These are phyloP conservation scores for Sclerotinia borealis DNA, from an alignment of 2,329 filamentous ascomycete genomes.

Conservation along the genomic window DNA sequence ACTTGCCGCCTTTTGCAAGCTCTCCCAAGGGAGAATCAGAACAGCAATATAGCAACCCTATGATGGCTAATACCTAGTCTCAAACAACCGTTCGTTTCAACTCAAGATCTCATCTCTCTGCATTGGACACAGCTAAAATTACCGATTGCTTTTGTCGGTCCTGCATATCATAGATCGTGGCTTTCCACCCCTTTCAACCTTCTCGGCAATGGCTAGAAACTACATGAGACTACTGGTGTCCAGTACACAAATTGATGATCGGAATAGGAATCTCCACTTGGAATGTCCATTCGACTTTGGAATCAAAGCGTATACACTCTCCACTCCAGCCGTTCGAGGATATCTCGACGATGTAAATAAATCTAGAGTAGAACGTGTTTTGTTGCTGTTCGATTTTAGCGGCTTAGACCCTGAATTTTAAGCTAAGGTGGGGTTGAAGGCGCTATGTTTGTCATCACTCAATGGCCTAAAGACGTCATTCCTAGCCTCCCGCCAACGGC, in stretches of 20 bases:
- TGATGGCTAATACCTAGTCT: too few relatives aligned
- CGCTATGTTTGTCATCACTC: not conserved
- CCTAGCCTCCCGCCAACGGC: not conserved
- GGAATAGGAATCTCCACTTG: not conserved
- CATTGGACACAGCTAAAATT: too few relatives aligned
- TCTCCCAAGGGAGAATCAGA: too few relatives aligned
- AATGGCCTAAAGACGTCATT: not conserved
- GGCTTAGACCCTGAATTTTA: not conserved
- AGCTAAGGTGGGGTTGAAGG: not conserved
- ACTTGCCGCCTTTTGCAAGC: too few relatives aligned
- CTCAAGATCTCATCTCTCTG: too few relatives aligned
- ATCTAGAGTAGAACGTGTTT: not conserved
- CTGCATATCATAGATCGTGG: not conserved
- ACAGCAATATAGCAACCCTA: too few relatives aligned
- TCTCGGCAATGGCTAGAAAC: not conserved
- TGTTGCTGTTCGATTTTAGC: not conserved
- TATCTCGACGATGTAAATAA: not conserved
- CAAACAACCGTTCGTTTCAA: too few relatives aligned
- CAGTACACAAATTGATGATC: not conserved
- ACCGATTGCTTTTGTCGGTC: too few relatives aligned
- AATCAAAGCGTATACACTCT: not conserved
- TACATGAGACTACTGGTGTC: not conserved
- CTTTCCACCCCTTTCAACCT: not conserved
- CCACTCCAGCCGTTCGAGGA: not conserved
- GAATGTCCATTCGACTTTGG: not conserved